Evolutionary conservation across 2,329 filamentous ascomycete genomes (phyloP).

Genomic region (Monilinia polystroma): DNA sequence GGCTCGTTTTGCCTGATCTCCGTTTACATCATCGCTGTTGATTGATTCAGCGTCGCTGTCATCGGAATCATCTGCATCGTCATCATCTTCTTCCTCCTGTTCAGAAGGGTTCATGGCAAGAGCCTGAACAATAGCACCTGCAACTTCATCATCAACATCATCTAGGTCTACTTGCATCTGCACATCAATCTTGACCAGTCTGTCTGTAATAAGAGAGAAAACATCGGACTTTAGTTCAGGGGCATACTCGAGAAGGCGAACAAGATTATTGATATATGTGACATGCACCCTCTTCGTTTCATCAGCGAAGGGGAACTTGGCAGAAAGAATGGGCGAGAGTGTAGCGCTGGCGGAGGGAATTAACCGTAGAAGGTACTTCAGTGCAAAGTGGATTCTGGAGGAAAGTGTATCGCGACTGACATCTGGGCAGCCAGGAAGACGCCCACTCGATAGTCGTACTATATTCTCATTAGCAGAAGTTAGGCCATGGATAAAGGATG

Average conservation of each 20-base stretch:
- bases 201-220: conserved; percentile 77
- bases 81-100: conserved; percentile 55
- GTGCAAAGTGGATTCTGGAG: conserved; percentile 69
- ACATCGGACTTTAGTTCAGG: conserved; percentile 77
- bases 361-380: conserved; percentile 75
- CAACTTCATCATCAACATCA: conserved; percentile 85
- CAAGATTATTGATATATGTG: conserved; percentile 82
- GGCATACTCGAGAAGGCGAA: conserved; percentile 74
- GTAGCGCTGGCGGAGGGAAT: conserved; percentile 76
- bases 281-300: conserved; percentile 78
- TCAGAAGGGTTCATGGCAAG: conserved; percentile 44
- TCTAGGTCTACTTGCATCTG: conserved; percentile 93
- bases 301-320: conserved; percentile 73
- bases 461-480: conserved; percentile 44
- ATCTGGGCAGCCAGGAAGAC: conserved; percentile 53
- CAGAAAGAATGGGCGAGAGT: conserved; percentile 63
- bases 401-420: conserved; percentile 61
- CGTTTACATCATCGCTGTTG: conserved; percentile 67
- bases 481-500: conserved; percentile 12
- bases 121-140: conserved; percentile 66
- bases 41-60: conserved; percentile 70
- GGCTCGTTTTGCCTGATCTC: conserved; percentile 62
- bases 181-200: conserved; percentile 90
- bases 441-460: conserved; percentile 43
- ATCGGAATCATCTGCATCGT: conserved; percentile 49